Base-by-base conservation (phyloP, 1,284 basidiomycete species). In the Trametes hirsuta region DNA sequence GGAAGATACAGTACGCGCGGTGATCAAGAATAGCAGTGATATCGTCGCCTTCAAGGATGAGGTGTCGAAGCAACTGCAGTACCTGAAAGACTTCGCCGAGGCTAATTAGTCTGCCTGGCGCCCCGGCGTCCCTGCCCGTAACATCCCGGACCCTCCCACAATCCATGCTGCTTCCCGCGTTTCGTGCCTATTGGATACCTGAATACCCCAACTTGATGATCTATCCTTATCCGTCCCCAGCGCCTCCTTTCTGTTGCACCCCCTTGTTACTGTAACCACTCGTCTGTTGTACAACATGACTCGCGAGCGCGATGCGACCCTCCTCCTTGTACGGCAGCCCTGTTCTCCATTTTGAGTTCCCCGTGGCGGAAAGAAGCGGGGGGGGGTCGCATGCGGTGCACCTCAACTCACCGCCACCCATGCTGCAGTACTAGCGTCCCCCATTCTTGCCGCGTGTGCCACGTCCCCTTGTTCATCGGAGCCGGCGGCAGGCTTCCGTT, bases 11-110 rank as follows among this genome's bases (percentile, higher is more conserved):
- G 82, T 90, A 41, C 83, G 88, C 1, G 86, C 86, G n/a, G 90
- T 93, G 61, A 81, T 90, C 62, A 91, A 91, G 78, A 91, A 87
- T 72, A 88, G 87, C 68, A 88, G 87, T 63, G 90, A 93, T 56
- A 88, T 91, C 46, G 87, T 85, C 25, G 80, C 84, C 67, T 91
- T 92, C 77, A 91, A 91, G 74, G 84, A 87, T 59, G 86, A 88
- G 61, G 84, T 91, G 14, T 88, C 89, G 41, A 81, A 81, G 57
- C 84, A 87, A 65, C 77, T 93, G 37, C 80, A 82, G 66, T 82
- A 86, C 65, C 76, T 93, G 40, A 80, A 82, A 64, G 84, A 86
- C 59, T 87, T 86, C 69, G 86, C 87, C 9, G 88, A 90, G 68
- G 79, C 81, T 22, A 78, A 77, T 55, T 77, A 75, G 63, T 53